Base-by-base conservation (phyloP, 2,329 filamentous ascomycete species). In the Curvularia lunata region DNA sequence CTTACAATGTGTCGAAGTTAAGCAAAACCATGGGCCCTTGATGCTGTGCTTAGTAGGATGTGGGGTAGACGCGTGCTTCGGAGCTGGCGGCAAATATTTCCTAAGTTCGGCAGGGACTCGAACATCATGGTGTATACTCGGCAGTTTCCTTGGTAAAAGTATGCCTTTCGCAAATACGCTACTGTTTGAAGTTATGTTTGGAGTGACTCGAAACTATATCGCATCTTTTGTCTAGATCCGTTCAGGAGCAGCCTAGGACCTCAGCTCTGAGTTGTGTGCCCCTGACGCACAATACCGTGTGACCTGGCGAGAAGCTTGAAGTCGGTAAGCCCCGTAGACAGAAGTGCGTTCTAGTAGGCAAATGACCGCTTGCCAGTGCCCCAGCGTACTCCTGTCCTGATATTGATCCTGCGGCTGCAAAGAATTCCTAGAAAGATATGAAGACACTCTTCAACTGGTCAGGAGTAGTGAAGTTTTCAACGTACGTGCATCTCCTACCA, bases 351-450 rank as follows among this genome's bases (percentile, higher is more conserved):
- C 37, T 49, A 56, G n/a, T 7, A 48, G 34, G 46, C 32, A 52
- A 40, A 56, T 25, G 19, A 56, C 43, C 61, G 64, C 64, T 67
- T 69, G 67, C 23, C 67, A 69, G 64, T 61, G 65, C 68, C 71
- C 67, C 63, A 48, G 61, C 38, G 64, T 65, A 54, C 52, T 45
- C 57, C 53, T 43, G 42, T 59, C 47, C 45, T 45, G 61, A 54
- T 55, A 62, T 61, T 55, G 53, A 49, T 64, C 54, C 21, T 18
- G 40, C 48, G 45, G 59, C 63, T 61, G 53, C 45, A 48, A 43
- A 52, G 52, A 53, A 61, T 58, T 65, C 64, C 59, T 59, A 65
- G 58, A 58, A 54, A 53, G 28, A 47, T 6, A 60, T 47, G 47
- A 54, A 58, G 52, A 43, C 45, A 50, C 57, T 54, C 49, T 58